Evolutionary conservation across 345 rosid genomes (phyloP), one percentile per base, ranked within the genome.

Genomic region (Hypericum perforatum): DNA sequence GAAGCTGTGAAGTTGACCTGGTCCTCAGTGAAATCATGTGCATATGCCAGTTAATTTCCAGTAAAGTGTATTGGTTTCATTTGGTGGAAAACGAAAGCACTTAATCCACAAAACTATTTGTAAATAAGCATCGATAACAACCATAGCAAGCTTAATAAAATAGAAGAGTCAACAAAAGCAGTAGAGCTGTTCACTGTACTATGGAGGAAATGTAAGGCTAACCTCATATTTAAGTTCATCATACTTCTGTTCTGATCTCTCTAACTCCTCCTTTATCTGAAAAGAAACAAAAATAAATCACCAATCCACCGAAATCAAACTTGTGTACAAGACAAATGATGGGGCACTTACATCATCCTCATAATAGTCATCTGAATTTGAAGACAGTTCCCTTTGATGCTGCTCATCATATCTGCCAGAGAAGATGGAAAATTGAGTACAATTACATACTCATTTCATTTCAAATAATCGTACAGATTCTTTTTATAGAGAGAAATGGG

Each of bases 151-250:
- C 4, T 22, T 22, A 22, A 22, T 4, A 22, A 22, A 22, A 22
- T 22, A 22, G 1, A 22, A 22, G 32, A 22, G 4, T 22, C 32
- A 22, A 22, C 32, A 22, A 4, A 4, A 22, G 32, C 32, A 22
- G 32, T 22, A 22, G 2, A 22, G 4, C 32, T 22, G 32, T 22
- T 22, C 32, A 22, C 32, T 22, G 4, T 22, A 22, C 4, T 22
- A 22, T 22, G 32, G 32, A 22, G 32, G 32, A 39, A 38, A 44
- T 41, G 9, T 57, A 6, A 47, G 39, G 9, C 72, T 57, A 54
- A 91, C 96, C 92, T 87, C 84, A 40, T 67, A 70, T 62, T 68
- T 76, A 54, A 85, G 81, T 15, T 53, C 77, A 56, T 82, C 78
- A 22, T 69, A 79, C 66, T 41, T 72, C 64, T 68, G 75, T 63